phyloP scores from a whole-genome alignment of 2,329 filamentous ascomycete genomes.

The Aureobasidium uvarum region DNA sequence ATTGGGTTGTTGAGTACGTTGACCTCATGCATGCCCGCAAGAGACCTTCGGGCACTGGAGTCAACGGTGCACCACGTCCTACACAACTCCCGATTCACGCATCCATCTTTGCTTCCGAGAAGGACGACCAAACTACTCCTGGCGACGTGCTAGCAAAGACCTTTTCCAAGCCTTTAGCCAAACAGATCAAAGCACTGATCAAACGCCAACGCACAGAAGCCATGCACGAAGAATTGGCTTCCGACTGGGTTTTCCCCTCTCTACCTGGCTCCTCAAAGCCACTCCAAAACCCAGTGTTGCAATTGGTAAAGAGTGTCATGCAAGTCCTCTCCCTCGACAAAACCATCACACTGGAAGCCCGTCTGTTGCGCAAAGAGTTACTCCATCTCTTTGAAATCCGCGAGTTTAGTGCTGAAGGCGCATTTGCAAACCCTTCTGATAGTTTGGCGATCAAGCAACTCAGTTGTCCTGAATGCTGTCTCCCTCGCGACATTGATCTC shows the following conservation, averaged over 20 bases:
- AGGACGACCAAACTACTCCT: constrained; percentile 56
- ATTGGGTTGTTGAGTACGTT: constrained; percentile 94
- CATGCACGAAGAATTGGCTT: constrained; percentile 80
- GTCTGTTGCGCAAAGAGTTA: constrained; percentile 83
- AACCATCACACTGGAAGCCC: constrained; percentile 82
- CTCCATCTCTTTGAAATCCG: constrained; percentile 88
- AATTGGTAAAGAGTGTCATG: constrained; percentile 90
- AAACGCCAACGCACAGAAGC: constrained; percentile 84
- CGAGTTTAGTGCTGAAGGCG: constrained; percentile 86
- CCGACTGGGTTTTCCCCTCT: constrained; percentile 80
- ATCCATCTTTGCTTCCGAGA: constrained; percentile 56
- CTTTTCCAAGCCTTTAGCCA: constrained; percentile 87
- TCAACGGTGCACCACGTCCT: constrained; percentile 52
- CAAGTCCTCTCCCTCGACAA: constrained; percentile 90
- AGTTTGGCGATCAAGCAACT: constrained; percentile 71
- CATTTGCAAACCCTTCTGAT: constrained; percentile 81
- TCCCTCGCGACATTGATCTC: constrained; percentile 83
- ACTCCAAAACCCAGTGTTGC: constrained; percentile 71
- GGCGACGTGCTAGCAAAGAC: constrained; percentile 70
- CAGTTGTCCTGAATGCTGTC: constrained; percentile 86
- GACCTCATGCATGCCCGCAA: constrained; percentile 90
- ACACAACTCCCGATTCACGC: constrained; percentile 61
- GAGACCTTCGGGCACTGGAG: constrained; percentile 51
- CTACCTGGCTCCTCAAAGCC: constrained; percentile 70
- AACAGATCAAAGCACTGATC: constrained; percentile 79